These are phyloP conservation scores for Saturnispora mendoncae DNA, from an alignment of 805 yeast species.

Conservation along the genomic window DNA sequence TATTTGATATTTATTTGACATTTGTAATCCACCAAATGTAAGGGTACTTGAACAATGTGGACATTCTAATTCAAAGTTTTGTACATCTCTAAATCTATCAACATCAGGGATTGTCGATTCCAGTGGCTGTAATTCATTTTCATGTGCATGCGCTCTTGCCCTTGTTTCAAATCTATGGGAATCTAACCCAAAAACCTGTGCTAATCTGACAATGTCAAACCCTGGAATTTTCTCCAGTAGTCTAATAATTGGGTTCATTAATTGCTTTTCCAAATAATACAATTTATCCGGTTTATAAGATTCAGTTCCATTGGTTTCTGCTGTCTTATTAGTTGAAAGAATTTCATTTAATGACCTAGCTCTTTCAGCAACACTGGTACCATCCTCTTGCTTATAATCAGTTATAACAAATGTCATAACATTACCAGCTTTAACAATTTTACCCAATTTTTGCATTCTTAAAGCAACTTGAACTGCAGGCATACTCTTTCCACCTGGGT, in stretches of 20 bases:
- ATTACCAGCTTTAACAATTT: conserved; percentile 77
- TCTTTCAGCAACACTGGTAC: conserved; percentile 54
- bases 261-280: conserved; percentile 80
- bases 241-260: conserved; percentile 85
- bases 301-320: conserved; percentile 20
- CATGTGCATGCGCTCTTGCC: conserved; percentile 32
- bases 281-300: conserved; percentile 60
- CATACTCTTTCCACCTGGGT: conserved; percentile 78
- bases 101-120: conserved; percentile 74
- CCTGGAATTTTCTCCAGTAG: conserved; percentile 81
- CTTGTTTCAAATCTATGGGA: conserved; percentile 47
- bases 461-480: conserved; percentile 84
- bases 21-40: conserved; percentile 65
- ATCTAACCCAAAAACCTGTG: conserved; percentile 71
- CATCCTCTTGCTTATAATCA: conserved; percentile 30
- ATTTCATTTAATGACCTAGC: conserved; percentile 79
- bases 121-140: conserved; percentile 50
- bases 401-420: conserved; percentile 85
- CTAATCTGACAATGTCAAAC: conserved; percentile 69
- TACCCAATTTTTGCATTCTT: conserved; percentile 72
- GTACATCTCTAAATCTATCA: conserved; percentile 68
- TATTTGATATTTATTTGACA: conserved; percentile 51
- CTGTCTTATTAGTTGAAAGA: conserved; percentile 32
- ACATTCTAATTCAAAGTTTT: conserved; percentile 50
- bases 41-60: conserved; percentile 47